Base-by-base conservation (phyloP, 306 rosid genomes). In the Amphicarpaea edgeworthii region DNA sequence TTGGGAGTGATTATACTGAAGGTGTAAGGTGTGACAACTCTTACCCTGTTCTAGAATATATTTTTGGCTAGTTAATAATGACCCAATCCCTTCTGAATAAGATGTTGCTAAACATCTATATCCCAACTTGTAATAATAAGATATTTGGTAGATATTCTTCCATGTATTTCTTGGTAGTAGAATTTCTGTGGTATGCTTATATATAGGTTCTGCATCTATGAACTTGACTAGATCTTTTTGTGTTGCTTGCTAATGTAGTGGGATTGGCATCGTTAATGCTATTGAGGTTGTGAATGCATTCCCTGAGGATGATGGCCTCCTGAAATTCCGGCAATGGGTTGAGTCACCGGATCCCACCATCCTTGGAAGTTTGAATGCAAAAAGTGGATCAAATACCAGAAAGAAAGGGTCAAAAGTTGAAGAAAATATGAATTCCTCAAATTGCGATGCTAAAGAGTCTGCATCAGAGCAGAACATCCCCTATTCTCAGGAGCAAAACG, bases 1-100 rank as follows among this genome's bases (percentile, higher is more conserved):
- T 94, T 60, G 98, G 98, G 81, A 94, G 98, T 87, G 98, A 94
- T 80, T 94, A 94, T 81, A 94, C 97, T 54, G 98, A 94, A 85
- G 98, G 98, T 73, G 81, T 94, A 73, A 94, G 98, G 98, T 94
- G 78, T 74, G 77, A 49, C 67, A 54, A 75, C 65, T 70, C 32
- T 50, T 79, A 43, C 47, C 43, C 76, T 69, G 34, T 70, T 76
- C 58, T 68, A 61, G 53, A 28, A 73, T 53, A 67, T 53, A 1
- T 19, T 43, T 84, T 20, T 82, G 78, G 67, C 78, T 78, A 61
- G 81, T 20, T 9, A 53, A 15, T 80, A 40, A 7, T 79, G 46
- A 23, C 24, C 12, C 63, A 28, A 26, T 57, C 47, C 42, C 57
- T 24, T 74, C 71, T 45, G 60, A 20, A 37, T 68, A 32, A 62